Base-by-base conservation (phyloP, 768 basidiomycete species). In the Phaeotremella fagi region DNA sequence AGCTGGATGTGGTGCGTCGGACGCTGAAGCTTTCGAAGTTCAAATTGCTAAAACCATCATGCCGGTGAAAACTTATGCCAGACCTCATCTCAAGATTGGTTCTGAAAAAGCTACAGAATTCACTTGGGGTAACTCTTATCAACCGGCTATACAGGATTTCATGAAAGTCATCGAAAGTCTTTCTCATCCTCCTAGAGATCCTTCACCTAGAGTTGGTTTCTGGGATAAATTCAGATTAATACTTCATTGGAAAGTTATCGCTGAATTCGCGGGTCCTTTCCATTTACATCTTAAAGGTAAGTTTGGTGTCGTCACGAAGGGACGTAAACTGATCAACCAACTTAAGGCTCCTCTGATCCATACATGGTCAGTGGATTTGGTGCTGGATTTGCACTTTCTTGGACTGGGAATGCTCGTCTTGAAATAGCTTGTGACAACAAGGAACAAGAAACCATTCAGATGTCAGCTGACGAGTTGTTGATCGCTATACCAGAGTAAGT, bases 61-160 rank as follows among this genome's bases (percentile, higher is more conserved):
- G 87, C 87, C 92, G 0, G 86, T 92, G 63, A 98, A 98, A 75
- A 88, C 85, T 6, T 95, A 92, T 65, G 87, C 88, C 1, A 80
- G 81, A 41, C 88, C 90, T 2, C 74, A 77, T 12, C 80, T 97
- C 60, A 79, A 80, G 18, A 80, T 95, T 44, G 76, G 78, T n/a
- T 82, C 85, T 3, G 75, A 80, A 20, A 78, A 77, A 27, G 79
- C 84, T 3, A 87, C 89, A 0, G 81, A 84, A 31, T 81, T 95
- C 57, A 82, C 85, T 15, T 98, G 92, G 91, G 87, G 87, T 15
- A 82, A 90, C 38, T 91, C 90, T 58, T 88, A 90, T 58, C 81
- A 82, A 41, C 85, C 90, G 16, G 85, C 84, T 1, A 86, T 88
- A 22, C 88, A 91, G 68, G 92, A 95, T 68, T 71, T 95, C 41